Base-by-base conservation (phyloP, 208 protist genomes). In the Phytomonas francai region DNA sequence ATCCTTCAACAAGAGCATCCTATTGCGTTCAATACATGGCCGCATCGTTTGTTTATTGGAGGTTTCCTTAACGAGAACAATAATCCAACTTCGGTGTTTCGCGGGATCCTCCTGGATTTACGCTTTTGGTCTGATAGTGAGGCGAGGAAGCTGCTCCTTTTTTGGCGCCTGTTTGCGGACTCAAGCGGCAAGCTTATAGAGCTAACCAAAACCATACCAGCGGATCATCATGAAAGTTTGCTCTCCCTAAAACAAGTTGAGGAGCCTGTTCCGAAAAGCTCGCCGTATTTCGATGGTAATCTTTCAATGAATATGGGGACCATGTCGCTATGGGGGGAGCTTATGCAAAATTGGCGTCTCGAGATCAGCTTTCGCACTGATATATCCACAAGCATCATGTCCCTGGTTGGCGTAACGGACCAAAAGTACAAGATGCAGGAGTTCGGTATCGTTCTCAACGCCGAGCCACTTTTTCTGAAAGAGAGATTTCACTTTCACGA, bases 1-100 rank as follows among this genome's bases (percentile, higher is more conserved):
- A 76, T 91, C 27, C 56, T 96, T 31, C 90, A 96, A 67, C 85
- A 93, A 63, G 87, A 96, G 71, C 87, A 92, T 68, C 87, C 90
- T 31, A 85, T 91, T 42, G 84, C 83, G 62, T 96, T 93, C 73
- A 96, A 96, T 68, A 42, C 81, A 19, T 96, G 90, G 88, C 78
- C 84, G n/a, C 87, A 96, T 63, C 85, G 86, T 34, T 81, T 96
- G 34, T 93, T 90, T 70, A 70, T 96, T 49, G 90, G 90, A 32
- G 83, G 86, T 14, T 88, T 82, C 61, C 69, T 92, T 11, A 79
- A 96, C 65, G 87, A 92, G 61, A 73, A 70, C 22, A 92, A 93
- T 67, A 75, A 62, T 2, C 81, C 87, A 11, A 67, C 56, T 14
- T 73, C 73, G 64, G 80, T 90, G 2, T 93, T 95, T 68, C 76